These are phyloP conservation scores for Nakaseomyces kungkrabaensis DNA, from an alignment of 1,139 yeast species.

Conservation along the genomic window DNA sequence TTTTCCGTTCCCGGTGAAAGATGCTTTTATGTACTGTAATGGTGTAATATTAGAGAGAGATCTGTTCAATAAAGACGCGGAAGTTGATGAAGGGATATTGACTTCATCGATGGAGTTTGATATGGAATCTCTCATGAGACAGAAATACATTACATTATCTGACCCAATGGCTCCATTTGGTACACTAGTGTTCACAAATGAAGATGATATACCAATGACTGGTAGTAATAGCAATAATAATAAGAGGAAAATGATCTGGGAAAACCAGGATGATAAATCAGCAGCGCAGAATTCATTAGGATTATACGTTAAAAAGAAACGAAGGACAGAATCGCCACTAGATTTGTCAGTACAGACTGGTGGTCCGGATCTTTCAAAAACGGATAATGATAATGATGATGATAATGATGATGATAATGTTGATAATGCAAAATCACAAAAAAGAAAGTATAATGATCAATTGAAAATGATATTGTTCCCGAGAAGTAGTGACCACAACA, in stretches of 20 bases:
- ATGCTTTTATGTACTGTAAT: conserved; percentile 25
- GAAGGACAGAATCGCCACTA: conserved; percentile 5
- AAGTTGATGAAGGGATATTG: too few species aligned
- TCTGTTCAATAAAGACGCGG: not conserved
- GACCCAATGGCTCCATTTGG: conserved; percentile 29
- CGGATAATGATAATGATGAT: not conserved
- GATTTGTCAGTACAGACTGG: not conserved
- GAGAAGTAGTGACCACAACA: conserved; percentile 11
- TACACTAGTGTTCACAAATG: conserved; percentile 2
- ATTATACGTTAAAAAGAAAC: conserved; percentile 14
- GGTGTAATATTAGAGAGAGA: conserved; percentile 25
- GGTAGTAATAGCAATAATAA: not conserved
- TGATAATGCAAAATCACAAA: not conserved
- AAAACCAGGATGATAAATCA: not conserved
- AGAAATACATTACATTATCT: conserved; percentile 24
- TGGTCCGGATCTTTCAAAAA: not conserved
- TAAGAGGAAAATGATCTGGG: not conserved
- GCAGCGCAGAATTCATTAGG: conserved; percentile 4
- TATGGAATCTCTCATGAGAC: conserved; percentile 8
- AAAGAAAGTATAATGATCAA: not conserved
- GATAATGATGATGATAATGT: conserved; percentile 2
- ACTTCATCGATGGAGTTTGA: not conserved
- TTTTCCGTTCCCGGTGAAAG: conserved; percentile 24
- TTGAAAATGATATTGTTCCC: conserved; percentile 22
- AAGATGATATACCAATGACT: not conserved